Evolutionary conservation across 2,329 filamentous ascomycete genomes (phyloP), one percentile per base, ranked within the genome.

Genomic region (Dothideomycetes sp.): DNA sequence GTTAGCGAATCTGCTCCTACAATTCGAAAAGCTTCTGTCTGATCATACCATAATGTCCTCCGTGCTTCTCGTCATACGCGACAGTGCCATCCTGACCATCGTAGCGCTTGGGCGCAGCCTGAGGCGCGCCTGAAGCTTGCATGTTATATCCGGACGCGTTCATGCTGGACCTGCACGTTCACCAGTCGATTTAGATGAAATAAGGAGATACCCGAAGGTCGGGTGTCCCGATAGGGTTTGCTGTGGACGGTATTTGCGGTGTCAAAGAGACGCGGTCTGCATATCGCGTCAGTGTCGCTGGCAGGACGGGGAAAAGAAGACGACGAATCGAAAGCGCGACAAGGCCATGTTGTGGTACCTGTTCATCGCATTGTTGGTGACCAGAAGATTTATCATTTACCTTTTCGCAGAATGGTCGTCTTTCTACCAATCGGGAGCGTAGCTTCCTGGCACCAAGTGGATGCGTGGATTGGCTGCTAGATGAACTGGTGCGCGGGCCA

Each of bases 81-180:
- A 65, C 66, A 44, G 65, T 63, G 35, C 67, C 67, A 45, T 68
- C 64, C 52, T 63, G 60, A 29, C 68, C 68, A 45, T 71, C 68
- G 45, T 71, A 71, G 45, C 49, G 48, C 61, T 64, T 54, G 47
- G 64, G 42, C 55, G 47, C 43, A 40, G 50, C 49, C 56, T 56
- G 52, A 52, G 59, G 45, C 33, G 48, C 41, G 36, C 46, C 47
- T 24, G 44, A 46, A 31, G 49, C 47, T 45, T 50, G 54, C 41
- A 53, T 46, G 44, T 43, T 47, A 47, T 57, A 58, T 24, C 36
- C 37, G 16, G 41, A 38, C 11, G 41, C 30, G 36, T 40, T 42
- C 40, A 42, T 27, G 22, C 22, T 27, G 7, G 22, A 27, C 22
- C 45, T 55, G 52, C 54, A 18, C 17, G 31, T 16, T 16, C 16